Evolutionary conservation across 2,329 filamentous ascomycete species (phyloP), one percentile per base, ranked within the genome.

Genomic region (Colletotrichum chrysophilum): DNA sequence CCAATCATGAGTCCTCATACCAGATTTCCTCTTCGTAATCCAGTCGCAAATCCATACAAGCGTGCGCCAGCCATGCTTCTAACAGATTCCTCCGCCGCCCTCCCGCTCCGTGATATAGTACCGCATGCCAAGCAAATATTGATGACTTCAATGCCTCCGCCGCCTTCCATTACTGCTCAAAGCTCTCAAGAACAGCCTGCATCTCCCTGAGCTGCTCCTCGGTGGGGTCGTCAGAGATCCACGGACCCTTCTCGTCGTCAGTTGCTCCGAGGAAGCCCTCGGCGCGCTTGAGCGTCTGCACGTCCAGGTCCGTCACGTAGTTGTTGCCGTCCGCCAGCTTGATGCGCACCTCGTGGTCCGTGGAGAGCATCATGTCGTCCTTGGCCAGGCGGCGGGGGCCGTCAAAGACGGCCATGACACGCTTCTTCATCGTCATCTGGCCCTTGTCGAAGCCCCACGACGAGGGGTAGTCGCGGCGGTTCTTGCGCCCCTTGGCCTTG

Each of bases 341-440:
- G 84, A 98, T 89, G 81, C 96, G 95, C 48, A 98, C 95, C 86
- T 99, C 97, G 81, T 97, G 96, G 80, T 98, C 96, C 18, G 94
- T 96, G 79, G 96, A 95, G 66, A 99, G 93, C 96, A 98, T 98
- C 95, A 98, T 97, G 86, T 99, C 97, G 83, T 99, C 97, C 88
- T 98, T 98, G 91, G 95, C 97, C 66, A 99, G 90, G 56, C 96
- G 93, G 69, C 96, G 93, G 18, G 90, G 90, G 1, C 97, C 97
- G 82, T 98, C 96, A 81, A 97, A 99, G 24, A 98, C 95, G 78
- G 95, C 95, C 81, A 98, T 89, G 71, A 98, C 95, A 32, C 97
- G 94, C 91, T 98, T 98, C 92, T 97, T 98, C 92, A 98, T 97
- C 82, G 94, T 97, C 95, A 98, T 98, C 88, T 97, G 96, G 81